These are phyloP conservation scores for Lachnellula subtilissima DNA, from an alignment of 2,329 filamentous ascomycete species.

Conservation along the genomic window DNA sequence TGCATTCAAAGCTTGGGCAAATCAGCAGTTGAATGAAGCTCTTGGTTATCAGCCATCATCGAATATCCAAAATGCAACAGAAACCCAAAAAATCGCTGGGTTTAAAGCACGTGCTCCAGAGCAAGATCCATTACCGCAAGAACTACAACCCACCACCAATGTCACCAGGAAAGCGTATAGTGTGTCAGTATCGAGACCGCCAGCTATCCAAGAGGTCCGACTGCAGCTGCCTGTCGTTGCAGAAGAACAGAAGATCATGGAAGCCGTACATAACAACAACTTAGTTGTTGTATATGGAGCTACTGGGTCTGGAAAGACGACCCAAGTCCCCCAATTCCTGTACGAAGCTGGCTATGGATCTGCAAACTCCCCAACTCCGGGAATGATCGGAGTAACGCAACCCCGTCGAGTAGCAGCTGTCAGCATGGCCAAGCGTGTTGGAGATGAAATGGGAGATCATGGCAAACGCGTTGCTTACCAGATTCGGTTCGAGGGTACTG, in stretches of 20 bases:
- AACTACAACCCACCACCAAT: constrained; percentile 56
- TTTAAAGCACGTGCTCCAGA: constrained; percentile 66
- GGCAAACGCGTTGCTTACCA: constrained; percentile 82
- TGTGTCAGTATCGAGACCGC: constrained; percentile 63
- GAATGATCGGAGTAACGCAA: constrained; percentile 93
- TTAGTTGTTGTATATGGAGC: constrained; percentile 89
- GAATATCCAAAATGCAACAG: constrained; percentile 30
- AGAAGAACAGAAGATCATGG: constrained; percentile 97
- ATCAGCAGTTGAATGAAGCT: constrained; percentile 77
- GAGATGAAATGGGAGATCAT: constrained; percentile 74
- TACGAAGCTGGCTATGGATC: constrained; percentile 91
- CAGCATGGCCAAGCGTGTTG: constrained; percentile 92
- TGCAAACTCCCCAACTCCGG: constrained; percentile 70
- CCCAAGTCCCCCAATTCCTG: constrained; percentile 92
- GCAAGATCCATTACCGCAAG: constrained; percentile 64
- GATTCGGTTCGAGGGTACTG: constrained; percentile 88
- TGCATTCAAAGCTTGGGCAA: constrained; percentile 93
- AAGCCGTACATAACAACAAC: constrained; percentile 88
- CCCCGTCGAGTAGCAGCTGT: constrained; percentile 91
- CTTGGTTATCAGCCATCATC: constrained; percentile 58
- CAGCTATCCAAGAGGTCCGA: constrained; percentile 73
- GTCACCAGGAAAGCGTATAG: constrained; percentile 68
- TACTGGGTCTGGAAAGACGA: constrained; percentile 96
- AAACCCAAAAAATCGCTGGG: constrained; percentile 49
- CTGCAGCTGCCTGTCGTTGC: constrained; percentile 83